phyloP scores from a whole-genome alignment of 257 asterid species.

The Cinchona pubescens region DNA sequence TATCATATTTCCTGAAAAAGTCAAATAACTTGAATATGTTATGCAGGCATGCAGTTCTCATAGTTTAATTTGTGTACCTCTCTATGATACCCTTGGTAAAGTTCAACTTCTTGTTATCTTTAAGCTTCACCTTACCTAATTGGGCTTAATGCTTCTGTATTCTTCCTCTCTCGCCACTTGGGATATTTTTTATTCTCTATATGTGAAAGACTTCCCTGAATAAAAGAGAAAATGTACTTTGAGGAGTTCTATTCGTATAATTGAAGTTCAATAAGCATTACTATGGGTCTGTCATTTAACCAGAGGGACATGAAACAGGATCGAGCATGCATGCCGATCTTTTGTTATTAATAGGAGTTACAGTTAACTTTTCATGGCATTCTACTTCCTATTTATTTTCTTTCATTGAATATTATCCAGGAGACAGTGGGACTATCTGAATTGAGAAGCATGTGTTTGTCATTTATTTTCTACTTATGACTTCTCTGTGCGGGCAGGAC shows the following conservation, averaged over 20 bases:
- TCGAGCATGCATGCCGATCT: too few species aligned
- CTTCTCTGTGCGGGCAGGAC: constrained; percentile 43
- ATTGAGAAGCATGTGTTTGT: neutral
- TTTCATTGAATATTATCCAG: neutral
- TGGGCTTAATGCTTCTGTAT: neutral
- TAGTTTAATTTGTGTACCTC: constrained; percentile 84
- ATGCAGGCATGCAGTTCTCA: constrained; percentile 80
- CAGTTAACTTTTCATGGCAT: neutral
- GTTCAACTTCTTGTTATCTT: neutral
- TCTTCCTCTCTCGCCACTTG: neutral
- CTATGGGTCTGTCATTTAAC: too few species aligned
- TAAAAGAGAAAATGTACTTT: neutral
- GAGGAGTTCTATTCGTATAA: neutral
- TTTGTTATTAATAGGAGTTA: too few species aligned
- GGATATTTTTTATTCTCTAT: neutral
- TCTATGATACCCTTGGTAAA: constrained; percentile 89
- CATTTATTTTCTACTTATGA: neutral
- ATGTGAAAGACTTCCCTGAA: neutral
- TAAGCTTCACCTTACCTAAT: neutral
- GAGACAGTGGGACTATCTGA: neutral
- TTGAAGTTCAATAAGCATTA: neutral
- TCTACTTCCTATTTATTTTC: neutral
- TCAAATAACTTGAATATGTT: constrained; percentile 9
- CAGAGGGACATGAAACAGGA: neutral
- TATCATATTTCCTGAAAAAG: neutral